Conservation (phyloP, 2,329 filamentous ascomycete genomes). For the Verticillium zaregamsianum region DNA sequence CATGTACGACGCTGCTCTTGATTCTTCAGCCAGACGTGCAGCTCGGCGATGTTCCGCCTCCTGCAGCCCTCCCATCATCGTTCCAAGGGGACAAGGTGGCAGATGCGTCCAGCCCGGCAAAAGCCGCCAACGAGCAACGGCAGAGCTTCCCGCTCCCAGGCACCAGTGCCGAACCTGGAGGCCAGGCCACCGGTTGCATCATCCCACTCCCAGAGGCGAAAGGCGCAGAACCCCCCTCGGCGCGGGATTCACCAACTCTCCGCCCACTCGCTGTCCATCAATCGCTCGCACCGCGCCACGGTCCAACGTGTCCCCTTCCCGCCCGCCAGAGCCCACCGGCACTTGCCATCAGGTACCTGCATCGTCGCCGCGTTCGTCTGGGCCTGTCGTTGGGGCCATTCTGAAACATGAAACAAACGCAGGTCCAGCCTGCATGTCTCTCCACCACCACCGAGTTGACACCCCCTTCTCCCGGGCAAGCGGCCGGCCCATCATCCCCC, state of each 20-base stretch:
- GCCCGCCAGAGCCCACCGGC: neutral
- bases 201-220: neutral
- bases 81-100: neutral
- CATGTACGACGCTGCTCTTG: neutral
- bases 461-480: neutral
- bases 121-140: neutral
- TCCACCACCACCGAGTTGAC: neutral
- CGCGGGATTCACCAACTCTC: neutral
- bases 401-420: neutral
- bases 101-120: neutral
- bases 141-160: neutral
- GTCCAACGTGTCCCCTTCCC: neutral
- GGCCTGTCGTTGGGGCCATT: neutral
- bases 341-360: neutral
- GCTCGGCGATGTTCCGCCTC: neutral
- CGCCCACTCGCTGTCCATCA: neutral
- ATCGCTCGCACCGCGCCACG: neutral
- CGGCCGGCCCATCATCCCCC: neutral
- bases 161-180: neutral
- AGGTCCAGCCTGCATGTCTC: neutral
- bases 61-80: neutral
- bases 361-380: neutral
- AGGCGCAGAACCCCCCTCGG: neutral
- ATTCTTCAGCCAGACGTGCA: neutral
- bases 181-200: neutral